Conservation (phyloP, 1,284 basidiomycete genomes). For the Phellinidium pouzarii region DNA sequence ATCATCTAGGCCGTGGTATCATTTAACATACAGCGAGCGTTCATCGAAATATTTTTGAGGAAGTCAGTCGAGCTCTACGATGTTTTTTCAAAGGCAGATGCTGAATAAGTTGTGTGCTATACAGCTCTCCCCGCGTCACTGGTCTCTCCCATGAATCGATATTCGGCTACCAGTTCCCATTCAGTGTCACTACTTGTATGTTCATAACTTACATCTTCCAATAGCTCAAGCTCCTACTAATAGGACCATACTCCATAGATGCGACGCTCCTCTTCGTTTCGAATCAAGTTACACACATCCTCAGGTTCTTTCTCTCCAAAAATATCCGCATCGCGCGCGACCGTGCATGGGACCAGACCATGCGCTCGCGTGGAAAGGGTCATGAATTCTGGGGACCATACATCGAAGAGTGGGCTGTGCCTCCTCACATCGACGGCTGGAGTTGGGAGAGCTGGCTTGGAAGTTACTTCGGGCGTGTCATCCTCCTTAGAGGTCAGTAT, state of each 20-base stretch:
- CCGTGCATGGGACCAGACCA: conserved; percentile 75
- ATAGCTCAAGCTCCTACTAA: not conserved
- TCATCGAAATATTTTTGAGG: conserved; percentile 55
- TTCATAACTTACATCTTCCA: conserved; percentile 10
- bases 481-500: conserved; percentile 42
- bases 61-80: conserved; percentile 39
- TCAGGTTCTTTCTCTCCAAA: conserved; percentile 72
- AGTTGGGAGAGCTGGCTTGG: conserved; percentile 38
- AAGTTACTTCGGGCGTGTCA: conserved; percentile 42
- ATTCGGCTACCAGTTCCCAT: conserved; percentile 57
- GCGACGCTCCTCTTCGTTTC: conserved; percentile 69
- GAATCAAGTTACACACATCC: conserved; percentile 64
- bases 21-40: conserved; percentile 55
- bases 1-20: conserved; percentile 47
- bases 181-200: conserved; percentile 62
- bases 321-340: conserved; percentile 74
- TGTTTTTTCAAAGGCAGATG: not conserved
- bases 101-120: conserved; percentile 14
- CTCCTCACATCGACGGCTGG: conserved; percentile 40
- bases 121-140: conserved; percentile 55
- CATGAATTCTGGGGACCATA: conserved; percentile 83
- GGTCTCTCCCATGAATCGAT: conserved; percentile 59
- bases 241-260: conserved; percentile 38
- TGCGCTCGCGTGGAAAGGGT: conserved; percentile 71
- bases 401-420: conserved; percentile 78